Percentiles rank a stretch among this genome's conserved stretches.
Evolutionary conservation across 148 eudicot genomes (phyloP).

Genomic region (Chenopodium album): DNA sequence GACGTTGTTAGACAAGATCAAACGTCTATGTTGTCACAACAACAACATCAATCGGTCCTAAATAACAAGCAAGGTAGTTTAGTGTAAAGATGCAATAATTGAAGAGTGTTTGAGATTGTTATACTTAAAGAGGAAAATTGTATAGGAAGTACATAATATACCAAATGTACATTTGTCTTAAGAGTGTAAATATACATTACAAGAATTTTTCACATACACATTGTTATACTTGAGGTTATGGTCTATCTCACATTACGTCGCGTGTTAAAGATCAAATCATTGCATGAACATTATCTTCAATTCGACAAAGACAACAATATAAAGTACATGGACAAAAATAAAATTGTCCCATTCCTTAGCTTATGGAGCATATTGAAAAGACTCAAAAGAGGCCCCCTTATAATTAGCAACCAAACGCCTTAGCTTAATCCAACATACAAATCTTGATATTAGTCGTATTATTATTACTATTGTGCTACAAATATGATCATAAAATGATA

Average conservation of each 20-base stretch:
- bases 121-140: not conserved
- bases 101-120: slow-evolving; percentile 14
- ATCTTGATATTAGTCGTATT: too few species aligned
- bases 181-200: slow-evolving; percentile 12
- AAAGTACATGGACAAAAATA: too few species aligned
- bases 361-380: too few species aligned
- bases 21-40: not conserved
- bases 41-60: not conserved
- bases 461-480: too few species aligned
- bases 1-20: slow-evolving; percentile 24
- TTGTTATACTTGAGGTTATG: not conserved
- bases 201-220: not conserved
- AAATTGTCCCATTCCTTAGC: too few species aligned
- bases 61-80: slow-evolving; percentile 18
- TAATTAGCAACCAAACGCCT: too few species aligned
- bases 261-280: too few species aligned
- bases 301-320: too few species aligned
- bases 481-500: too few species aligned
- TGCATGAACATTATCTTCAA: too few species aligned
- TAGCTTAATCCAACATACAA: too few species aligned
- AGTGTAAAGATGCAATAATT: slow-evolving; percentile 6
- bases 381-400: too few species aligned
- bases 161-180: slow-evolving; percentile 27
- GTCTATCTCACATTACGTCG: not conserved
- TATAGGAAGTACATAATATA: not conserved